Percentiles rank a stretch among this genome's conserved stretches.
phyloP scores from a whole-genome alignment of 148 eudicot species.

The Fagopyrum esculentum region DNA sequence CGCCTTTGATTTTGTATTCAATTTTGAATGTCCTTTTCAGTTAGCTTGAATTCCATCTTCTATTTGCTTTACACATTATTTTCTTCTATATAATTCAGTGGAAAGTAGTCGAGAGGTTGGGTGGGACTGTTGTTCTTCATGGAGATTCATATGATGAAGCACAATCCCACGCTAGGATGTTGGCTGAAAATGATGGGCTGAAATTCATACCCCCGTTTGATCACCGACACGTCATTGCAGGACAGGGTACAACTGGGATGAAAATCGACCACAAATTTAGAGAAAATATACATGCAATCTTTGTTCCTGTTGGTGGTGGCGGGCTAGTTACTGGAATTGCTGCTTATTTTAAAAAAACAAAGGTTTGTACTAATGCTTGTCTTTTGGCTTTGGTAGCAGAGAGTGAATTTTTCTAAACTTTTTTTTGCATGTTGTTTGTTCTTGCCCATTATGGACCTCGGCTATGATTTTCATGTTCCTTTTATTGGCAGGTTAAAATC shows the following conservation, averaged over 20 bases:
- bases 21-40: neutral
- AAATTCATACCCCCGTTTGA: constrained; percentile 98
- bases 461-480: neutral
- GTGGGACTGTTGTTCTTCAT: constrained; percentile 85
- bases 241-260: constrained; percentile 96
- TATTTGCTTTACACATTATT: neutral
- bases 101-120: constrained; percentile 84
- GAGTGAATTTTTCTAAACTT: neutral
- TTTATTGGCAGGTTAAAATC: constrained; percentile 48
- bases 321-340: constrained; percentile 97
- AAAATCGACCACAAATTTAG: constrained; percentile 77
- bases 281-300: constrained; percentile 70
- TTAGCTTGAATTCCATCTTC: neutral
- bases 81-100: constrained; percentile 40
- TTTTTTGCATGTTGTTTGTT: no score
- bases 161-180: constrained; percentile 68
- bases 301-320: constrained; percentile 98
- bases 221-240: constrained; percentile 82
- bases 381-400: neutral
- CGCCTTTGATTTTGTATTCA: neutral
- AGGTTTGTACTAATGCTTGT: neutral
- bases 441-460: neutral
- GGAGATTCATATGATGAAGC: constrained; percentile 99
- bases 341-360: constrained; percentile 35
- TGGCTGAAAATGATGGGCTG: constrained; percentile 66